Conservation (phyloP, 2,329 filamentous ascomycete genomes). For the Ophiocordyceps robertsii region DNA sequence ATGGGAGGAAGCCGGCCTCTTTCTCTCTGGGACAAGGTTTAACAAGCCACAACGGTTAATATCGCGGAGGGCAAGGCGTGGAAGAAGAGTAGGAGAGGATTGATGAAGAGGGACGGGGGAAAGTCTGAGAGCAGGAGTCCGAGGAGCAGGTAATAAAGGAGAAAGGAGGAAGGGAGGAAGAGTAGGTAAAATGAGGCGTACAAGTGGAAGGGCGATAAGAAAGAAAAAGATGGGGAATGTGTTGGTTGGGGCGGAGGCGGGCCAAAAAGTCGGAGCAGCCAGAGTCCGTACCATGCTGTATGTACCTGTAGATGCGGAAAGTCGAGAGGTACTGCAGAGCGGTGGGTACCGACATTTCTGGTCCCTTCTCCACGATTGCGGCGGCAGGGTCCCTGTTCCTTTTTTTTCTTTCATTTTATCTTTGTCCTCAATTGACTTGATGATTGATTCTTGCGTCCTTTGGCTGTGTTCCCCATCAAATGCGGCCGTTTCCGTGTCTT, state of each 20-base stretch:
- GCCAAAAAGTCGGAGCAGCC: conserved; percentile 1
- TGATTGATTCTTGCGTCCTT: no score
- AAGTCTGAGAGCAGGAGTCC: not conserved
- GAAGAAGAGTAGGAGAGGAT: not conserved
- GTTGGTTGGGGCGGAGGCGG: conserved; percentile 4
- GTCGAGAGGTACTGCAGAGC: no score
- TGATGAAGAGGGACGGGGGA: not conserved
- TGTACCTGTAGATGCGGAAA: no score
- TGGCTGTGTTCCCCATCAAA: no score
- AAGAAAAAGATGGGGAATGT: conserved; percentile 1
- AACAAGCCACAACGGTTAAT: no score
- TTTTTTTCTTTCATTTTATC: not conserved
- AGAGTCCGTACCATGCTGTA: not conserved
- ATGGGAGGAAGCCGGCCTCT: not conserved
- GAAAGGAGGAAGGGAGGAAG: not conserved
- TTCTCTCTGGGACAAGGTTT: not conserved
- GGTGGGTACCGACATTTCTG: no score
- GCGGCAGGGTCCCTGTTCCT: no score
- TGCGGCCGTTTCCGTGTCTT: no score
- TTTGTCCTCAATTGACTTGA: no score
- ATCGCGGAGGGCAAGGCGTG: no score
- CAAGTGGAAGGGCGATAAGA: not conserved
- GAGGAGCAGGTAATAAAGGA: not conserved
- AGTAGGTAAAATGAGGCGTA: not conserved
- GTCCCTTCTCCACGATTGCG: no score